Evolutionary conservation across 2,329 filamentous ascomycete genomes (phyloP).

Genomic region (Phialocephala subalpina): DNA sequence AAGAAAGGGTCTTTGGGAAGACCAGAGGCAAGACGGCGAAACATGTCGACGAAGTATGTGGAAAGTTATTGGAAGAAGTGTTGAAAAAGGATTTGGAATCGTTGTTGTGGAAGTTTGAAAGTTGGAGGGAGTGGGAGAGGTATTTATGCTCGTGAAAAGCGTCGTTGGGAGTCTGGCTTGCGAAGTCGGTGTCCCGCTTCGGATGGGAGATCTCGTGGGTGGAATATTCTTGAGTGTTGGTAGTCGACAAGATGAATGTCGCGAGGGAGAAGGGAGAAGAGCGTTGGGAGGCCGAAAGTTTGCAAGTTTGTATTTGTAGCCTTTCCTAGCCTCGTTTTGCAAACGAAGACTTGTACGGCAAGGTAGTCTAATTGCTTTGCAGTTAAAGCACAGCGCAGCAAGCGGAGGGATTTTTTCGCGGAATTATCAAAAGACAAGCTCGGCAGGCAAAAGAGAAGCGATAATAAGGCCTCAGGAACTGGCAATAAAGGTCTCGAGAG

Average conservation of each 20-base stretch:
- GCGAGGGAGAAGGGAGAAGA: too few species aligned
- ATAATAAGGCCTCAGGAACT: background rate
- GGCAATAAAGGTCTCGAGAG: background rate
- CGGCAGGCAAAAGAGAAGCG: too few species aligned
- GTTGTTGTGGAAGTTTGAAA: background rate
- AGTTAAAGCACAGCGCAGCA: too few species aligned
- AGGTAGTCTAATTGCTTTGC: too few species aligned
- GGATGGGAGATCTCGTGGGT: background rate
- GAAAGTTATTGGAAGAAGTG: background rate
- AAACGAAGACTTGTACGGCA: background rate
- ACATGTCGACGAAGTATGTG: conserved; percentile 64
- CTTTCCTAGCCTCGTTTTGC: background rate
- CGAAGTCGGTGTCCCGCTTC: background rate
- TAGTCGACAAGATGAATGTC: background rate
- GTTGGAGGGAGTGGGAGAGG: background rate
- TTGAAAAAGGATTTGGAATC: background rate
- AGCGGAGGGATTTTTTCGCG: too few species aligned
- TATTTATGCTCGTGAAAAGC: background rate
- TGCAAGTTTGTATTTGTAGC: background rate
- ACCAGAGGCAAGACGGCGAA: conserved; percentile 71
- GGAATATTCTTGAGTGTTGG: background rate
- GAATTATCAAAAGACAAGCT: too few species aligned
- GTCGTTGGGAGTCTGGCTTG: background rate
- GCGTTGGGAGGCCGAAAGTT: background rate
- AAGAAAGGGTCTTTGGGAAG: conserved; percentile 77